Conservation (phyloP, 1,139 yeast species). For the Yamadazyma membranifaciens region DNA sequence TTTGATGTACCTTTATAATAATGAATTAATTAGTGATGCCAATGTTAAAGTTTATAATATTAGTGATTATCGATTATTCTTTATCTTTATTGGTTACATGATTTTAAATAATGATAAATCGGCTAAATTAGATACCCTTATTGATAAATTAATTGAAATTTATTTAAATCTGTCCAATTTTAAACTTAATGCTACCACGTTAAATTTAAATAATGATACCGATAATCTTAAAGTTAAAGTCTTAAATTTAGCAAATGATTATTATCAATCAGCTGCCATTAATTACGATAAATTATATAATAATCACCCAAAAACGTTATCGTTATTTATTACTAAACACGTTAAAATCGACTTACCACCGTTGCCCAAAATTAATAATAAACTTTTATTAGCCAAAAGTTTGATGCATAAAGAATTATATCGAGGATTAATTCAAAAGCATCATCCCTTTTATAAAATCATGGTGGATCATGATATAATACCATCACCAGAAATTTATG, state of each 20-base stretch:
- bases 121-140: conserved; percentile 24
- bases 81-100: conserved; percentile 36
- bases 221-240: conserved; percentile 13
- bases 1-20: conserved; percentile 18
- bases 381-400: conserved; percentile 32
- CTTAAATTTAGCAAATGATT: conserved; percentile 18
- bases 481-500: conserved; percentile 21
- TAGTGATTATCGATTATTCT: conserved; percentile 29
- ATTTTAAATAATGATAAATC: conserved; percentile 22
- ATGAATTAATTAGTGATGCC: conserved; percentile 8
- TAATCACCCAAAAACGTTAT: conserved; percentile 17
- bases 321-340: conserved; percentile 25
- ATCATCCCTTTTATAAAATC: conserved; percentile 29
- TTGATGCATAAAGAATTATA: conserved; percentile 43
- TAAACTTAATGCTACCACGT: neutral
- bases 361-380: conserved; percentile 34
- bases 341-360: conserved; percentile 32
- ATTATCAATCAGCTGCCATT: conserved; percentile 24
- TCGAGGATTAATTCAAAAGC: conserved; percentile 29
- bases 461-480: conserved; percentile 19
- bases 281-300: conserved; percentile 22
- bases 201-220: neutral
- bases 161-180: conserved; percentile 22
- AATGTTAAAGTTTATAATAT: conserved; percentile 15
- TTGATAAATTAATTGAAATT: conserved; percentile 31